These are phyloP conservation scores for Amborella trichopoda DNA, from an alignment of 164 flowering plant genomes.

Conservation along the genomic window DNA sequence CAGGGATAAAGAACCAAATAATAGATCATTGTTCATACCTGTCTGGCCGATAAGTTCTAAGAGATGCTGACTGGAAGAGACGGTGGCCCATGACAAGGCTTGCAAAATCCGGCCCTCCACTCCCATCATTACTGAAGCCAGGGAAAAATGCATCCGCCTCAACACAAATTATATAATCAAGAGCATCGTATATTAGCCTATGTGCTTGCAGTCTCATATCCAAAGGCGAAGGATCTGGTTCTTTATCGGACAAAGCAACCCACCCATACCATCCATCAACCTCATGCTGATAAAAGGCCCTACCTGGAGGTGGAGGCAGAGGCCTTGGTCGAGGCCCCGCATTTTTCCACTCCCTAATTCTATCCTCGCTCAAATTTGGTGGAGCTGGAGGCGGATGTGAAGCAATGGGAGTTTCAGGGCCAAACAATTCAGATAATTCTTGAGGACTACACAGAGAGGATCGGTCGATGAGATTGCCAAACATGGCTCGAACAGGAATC, in stretches of 20 bases:
- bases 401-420: conserved; percentile 60
- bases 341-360: conserved; percentile 74
- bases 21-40: too few species aligned
- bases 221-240: conserved; percentile 66
- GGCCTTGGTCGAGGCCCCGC: conserved; percentile 99
- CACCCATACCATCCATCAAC: conserved; percentile 99
- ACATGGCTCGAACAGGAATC: conserved; percentile 90
- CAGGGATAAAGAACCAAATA: too few species aligned
- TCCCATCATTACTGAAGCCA: conserved; percentile 83
- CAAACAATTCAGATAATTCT: conserved; percentile 52
- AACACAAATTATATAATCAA: conserved; percentile 85
- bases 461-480: conserved; percentile 61
- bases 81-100: conserved; percentile 96
- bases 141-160: conserved; percentile 97
- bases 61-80: conserved; percentile 58
- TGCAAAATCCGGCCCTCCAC: conserved; percentile 85
- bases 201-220: conserved; percentile 77
- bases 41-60: conserved; percentile 91
- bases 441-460: conserved; percentile 68
- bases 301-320: conserved; percentile 96
- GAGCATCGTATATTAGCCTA: conserved; percentile 86
- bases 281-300: conserved; percentile 86
- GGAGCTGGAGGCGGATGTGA: conserved; percentile 25
- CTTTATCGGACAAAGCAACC: conserved; percentile 66
- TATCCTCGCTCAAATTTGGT: conserved; percentile 23